Base-by-base conservation (phyloP, 2,329 filamentous ascomycete species). In the Neurospora sp. region DNA sequence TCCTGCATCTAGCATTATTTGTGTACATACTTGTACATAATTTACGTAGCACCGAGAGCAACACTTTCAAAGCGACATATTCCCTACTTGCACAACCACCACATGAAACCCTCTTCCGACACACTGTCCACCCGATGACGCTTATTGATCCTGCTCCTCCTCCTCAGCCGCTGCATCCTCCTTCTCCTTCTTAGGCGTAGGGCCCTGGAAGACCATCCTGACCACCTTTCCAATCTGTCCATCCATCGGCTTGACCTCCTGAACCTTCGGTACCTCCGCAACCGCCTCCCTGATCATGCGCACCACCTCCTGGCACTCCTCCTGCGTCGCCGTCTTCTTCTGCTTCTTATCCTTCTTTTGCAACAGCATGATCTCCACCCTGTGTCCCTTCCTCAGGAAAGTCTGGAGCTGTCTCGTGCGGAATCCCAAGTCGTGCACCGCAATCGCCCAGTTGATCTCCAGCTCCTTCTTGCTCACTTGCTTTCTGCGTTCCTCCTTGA, bases 381-480 rank as follows among this genome's bases (percentile, higher is more conserved):
- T 89, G 78, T 87, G 85, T 0, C 93, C 93, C 78, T 93, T 92
- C 9, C 78, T 82, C 77, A 97, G 77, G 77, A 97, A 97, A 69
- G 82, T 84, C 72, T 81, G 81, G 76, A 95, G 78, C 81, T 89
- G 87, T 76, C 86, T 86, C 78, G 96, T 78, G 77, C 90, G 87
- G 78, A 92, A 90, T n/a, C 81, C 81, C 68, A 97, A 79, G 81
- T 97, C 94, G 77, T 95, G 87, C 13, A 80, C 77, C 72, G 89
- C 89, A 76, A 97, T 96, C 40, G 90, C 89, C 94, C 94, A 98
- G 79, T 93, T 95, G 75, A 98, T 75, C 81, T 97, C 94, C n/a
- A 97, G 79, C 77, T 90, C 90, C 82, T 97, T 97, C 17, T 80
- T 77, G 73, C 83, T 84, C 42, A 81, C 76, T 23, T 77, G 74